These are phyloP conservation scores for Kingdonia uniflora DNA, from an alignment of 164 flowering plant genomes.

Conservation along the genomic window DNA sequence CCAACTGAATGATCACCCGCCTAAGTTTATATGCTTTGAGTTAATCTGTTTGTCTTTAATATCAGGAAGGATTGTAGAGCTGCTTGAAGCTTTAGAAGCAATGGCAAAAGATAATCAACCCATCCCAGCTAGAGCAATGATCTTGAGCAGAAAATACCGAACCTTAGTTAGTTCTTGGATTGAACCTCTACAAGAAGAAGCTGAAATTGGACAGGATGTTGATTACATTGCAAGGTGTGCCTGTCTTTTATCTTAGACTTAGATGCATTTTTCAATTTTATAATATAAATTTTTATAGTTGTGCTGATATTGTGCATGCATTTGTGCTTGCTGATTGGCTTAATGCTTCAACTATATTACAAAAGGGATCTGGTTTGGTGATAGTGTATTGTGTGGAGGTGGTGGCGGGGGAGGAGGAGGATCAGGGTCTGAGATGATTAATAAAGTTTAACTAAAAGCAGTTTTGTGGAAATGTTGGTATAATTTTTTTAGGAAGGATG, in stretches of 20 bases:
- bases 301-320: too few species aligned
- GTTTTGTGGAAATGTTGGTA: too few species aligned
- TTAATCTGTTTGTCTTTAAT: conserved; percentile 11
- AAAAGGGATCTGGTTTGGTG: too few species aligned
- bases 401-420: too few species aligned
- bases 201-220: conserved; percentile 90
- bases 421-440: too few species aligned
- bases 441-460: too few species aligned
- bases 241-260: not conserved
- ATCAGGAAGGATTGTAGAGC: conserved; percentile 79
- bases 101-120: conserved; percentile 84
- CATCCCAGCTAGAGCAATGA: conserved; percentile 94
- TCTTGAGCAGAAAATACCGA: conserved; percentile 84
- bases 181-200: conserved; percentile 97
- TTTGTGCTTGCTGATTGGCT: too few species aligned
- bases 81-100: conserved; percentile 87
- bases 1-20: not conserved
- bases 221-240: conserved; percentile 87
- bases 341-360: too few species aligned
- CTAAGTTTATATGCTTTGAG: conserved; percentile 9
- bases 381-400: too few species aligned
- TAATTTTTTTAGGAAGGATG: too few species aligned
- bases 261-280: too few species aligned
- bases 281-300: too few species aligned
- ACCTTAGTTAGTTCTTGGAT: conserved; percentile 97